phyloP scores from a whole-genome alignment of 1,284 basidiomycete genomes.

The Pyrrhoderma noxium region DNA sequence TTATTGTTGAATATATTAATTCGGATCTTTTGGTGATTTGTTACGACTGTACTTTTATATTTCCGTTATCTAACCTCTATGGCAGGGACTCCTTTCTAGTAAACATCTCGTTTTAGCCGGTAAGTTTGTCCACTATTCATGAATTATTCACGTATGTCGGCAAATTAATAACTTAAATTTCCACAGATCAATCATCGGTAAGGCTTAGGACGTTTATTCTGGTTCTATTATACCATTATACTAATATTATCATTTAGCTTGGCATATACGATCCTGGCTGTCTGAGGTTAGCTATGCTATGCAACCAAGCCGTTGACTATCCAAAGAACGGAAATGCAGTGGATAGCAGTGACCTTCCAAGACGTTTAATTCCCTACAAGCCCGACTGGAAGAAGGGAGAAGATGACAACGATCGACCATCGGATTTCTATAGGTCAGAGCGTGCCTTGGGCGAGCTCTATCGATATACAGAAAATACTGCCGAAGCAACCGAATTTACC shows the following conservation, averaged over 20 bases:
- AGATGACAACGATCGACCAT: constrained; percentile 44
- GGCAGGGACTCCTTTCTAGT: constrained; percentile 58
- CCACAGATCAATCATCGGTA: constrained; percentile 62
- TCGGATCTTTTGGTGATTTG: constrained; percentile 69
- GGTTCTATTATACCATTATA: constrained; percentile 14
- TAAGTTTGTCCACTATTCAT: constrained; percentile 26
- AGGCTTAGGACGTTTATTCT: constrained; percentile 4
- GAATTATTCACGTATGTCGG: not conserved
- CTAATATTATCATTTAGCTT: constrained; percentile 31
- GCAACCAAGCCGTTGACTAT: constrained; percentile 66
- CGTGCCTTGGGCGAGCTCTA: constrained; percentile 64
- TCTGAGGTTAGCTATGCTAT: constrained; percentile 55
- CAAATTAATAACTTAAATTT: not conserved
- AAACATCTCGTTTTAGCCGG: constrained; percentile 70
- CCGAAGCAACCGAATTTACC: not conserved
- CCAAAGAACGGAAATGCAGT: constrained; percentile 65
- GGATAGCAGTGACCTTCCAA: constrained; percentile 41
- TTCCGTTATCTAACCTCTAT: not conserved
- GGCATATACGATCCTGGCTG: constrained; percentile 64
- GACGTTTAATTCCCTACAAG: constrained; percentile 51
- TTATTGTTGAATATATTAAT: constrained; percentile 77
- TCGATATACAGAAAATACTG: constrained; percentile 44
- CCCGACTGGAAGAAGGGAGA: constrained; percentile 74
- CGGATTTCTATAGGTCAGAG: constrained; percentile 63
- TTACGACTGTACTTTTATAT: not conserved